phyloP scores from a whole-genome alignment of 371 early-diverging fungal genomes.

The Mortierella sp. region DNA sequence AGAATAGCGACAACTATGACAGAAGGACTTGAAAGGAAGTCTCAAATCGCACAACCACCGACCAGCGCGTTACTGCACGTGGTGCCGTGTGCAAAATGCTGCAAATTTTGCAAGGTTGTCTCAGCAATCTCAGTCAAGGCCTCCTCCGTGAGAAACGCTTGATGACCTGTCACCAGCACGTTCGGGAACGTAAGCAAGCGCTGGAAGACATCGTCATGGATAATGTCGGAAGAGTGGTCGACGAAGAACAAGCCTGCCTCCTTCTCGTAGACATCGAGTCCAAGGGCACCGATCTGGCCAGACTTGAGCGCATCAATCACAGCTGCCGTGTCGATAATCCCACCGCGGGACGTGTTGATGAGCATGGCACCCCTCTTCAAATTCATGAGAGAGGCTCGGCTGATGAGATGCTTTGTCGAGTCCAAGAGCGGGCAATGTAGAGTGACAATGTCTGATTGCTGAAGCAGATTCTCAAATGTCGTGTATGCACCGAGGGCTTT shows the following conservation, averaged over 20 bases:
- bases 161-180: background rate
- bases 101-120: background rate
- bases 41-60: background rate
- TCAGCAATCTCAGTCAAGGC: background rate
- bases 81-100: background rate
- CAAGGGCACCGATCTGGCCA: background rate
- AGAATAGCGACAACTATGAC: no score
- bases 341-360: background rate
- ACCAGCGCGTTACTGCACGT: background rate
- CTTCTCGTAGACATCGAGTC: background rate
- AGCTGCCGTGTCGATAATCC: background rate
- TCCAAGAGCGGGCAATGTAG: background rate
- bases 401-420: background rate
- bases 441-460: background rate
- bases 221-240: background rate
- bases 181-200: constrained; percentile 4
- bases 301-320: background rate
- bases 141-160: background rate
- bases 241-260: background rate
- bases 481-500: background rate
- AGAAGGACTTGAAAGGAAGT: no score
- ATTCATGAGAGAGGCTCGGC: background rate
- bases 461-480: background rate
- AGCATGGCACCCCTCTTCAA: background rate
- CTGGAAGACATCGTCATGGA: constrained; percentile 9